Evolutionary conservation across 371 early-diverging fungal genomes (phyloP).

Genomic region (Umbelopsis sp.): DNA sequence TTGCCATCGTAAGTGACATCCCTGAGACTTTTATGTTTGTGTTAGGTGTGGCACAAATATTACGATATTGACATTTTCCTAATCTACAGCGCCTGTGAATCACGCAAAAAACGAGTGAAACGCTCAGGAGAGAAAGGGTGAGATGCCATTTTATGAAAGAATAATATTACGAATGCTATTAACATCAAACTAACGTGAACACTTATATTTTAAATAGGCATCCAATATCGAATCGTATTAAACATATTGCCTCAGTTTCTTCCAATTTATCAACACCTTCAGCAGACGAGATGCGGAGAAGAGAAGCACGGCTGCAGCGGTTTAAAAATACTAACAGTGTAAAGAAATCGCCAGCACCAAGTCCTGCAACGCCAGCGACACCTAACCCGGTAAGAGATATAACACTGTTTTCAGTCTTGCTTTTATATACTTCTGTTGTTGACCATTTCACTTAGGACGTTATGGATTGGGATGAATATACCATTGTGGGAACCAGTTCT

Average conservation of each 20-base stretch:
- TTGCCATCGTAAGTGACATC: conserved; percentile 54
- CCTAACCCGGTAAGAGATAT: conserved; percentile 19
- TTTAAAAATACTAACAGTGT: conserved; percentile 38
- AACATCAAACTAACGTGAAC: background rate
- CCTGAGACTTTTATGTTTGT: background rate
- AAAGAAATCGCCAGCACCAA: conserved; percentile 28
- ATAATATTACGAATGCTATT: background rate
- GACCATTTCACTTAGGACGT: conserved; percentile 53
- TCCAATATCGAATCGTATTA: conserved; percentile 6
- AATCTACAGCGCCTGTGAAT: conserved; percentile 26
- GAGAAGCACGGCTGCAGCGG: conserved; percentile 45
- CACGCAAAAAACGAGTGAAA: conserved; percentile 30
- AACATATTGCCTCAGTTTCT: conserved; percentile 1
- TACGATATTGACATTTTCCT: background rate
- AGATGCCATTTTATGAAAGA: background rate
- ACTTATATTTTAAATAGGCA: conserved; percentile 7
- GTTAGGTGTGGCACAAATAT: background rate
- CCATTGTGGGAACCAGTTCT: conserved; percentile 87
- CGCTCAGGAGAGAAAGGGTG: conserved; percentile 25
- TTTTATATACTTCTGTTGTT: background rate
- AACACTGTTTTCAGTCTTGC: background rate
- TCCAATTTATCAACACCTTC: conserved; percentile 24
- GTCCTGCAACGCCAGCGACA: conserved; percentile 18
- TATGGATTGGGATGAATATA: conserved; percentile 77
- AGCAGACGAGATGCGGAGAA: conserved; percentile 38